A percentile compares a stretch with the other conserved stretches of the same genome.
These are phyloP conservation scores for Reutealis trisperma DNA, from an alignment of 345 rosid genomes.

Conservation along the genomic window DNA sequence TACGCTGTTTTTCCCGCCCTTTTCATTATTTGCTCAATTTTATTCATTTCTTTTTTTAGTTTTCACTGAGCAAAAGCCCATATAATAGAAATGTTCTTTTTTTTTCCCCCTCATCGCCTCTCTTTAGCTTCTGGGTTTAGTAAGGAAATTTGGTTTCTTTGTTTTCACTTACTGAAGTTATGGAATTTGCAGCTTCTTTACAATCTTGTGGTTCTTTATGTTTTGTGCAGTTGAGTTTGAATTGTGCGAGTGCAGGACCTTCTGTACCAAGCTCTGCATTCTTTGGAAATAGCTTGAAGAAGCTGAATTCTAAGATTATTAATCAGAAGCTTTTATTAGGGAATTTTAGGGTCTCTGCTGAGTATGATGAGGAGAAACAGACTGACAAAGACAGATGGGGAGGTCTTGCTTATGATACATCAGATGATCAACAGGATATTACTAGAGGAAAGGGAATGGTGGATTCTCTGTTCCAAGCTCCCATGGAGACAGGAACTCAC, in stretches of 20 bases:
- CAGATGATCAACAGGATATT: conserved; percentile 57
- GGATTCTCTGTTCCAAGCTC: conserved; percentile 59
- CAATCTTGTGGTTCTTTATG: neutral
- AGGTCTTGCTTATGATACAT: conserved; percentile 42
- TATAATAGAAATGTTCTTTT: neutral
- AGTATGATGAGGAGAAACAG: conserved; percentile 47
- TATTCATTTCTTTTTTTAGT: neutral
- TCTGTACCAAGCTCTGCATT: conserved; percentile 27
- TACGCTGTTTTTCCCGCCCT: conserved; percentile 36
- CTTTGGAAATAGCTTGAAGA: conserved; percentile 35
- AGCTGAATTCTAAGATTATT: conserved; percentile 17
- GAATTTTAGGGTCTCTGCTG: conserved; percentile 28
- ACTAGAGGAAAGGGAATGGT: conserved; percentile 60
- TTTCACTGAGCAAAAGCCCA: conserved; percentile 9
- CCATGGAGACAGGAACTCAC: conserved; percentile 50
- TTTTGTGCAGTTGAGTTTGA: conserved; percentile 39
- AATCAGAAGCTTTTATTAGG: conserved; percentile 9
- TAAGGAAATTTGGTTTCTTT: neutral
- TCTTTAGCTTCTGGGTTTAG: neutral
- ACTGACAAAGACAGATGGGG: conserved; percentile 45
- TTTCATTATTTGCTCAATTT: neutral
- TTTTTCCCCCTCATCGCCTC: conserved; percentile 25
- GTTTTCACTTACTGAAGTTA: neutral
- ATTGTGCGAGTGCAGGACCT: conserved; percentile 13
- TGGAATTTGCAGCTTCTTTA: conserved; percentile 1